Evolutionary conservation across 176 grass and related monocot species (phyloP).

Genomic region (Oryza australiensis): DNA sequence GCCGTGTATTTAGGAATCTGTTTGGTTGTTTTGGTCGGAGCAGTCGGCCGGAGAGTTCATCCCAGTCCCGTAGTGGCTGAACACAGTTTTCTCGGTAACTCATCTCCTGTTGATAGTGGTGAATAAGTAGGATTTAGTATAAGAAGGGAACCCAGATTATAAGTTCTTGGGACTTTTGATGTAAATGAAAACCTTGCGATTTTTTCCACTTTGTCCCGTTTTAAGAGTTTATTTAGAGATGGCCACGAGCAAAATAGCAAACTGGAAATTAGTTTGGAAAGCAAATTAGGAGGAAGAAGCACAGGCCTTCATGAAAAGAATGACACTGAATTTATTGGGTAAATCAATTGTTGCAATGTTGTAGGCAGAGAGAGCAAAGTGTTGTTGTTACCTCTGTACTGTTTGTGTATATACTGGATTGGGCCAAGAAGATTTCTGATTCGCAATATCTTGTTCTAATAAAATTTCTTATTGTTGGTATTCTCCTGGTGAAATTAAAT

Average conservation of each 20-base stretch:
- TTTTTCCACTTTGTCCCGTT: conserved; percentile 19
- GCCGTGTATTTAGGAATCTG: conserved; percentile 53
- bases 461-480: not conserved
- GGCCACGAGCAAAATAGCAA: conserved; percentile 42
- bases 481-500: not conserved
- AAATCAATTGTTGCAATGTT: conserved; percentile 30
- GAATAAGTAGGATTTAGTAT: conserved; percentile 56
- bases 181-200: conserved; percentile 47
- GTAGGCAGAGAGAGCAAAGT: conserved; percentile 26
- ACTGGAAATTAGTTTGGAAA: conserved; percentile 25
- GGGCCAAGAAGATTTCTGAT: conserved; percentile 24
- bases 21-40: conserved; percentile 51
- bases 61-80: conserved; percentile 44
- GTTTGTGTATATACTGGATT: conserved; percentile 48
- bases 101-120: conserved; percentile 39
- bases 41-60: conserved; percentile 40
- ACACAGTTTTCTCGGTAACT: conserved; percentile 38
- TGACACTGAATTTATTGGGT: conserved; percentile 19
- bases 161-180: conserved; percentile 44
- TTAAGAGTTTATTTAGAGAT: conserved; percentile 33
- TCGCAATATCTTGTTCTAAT: conserved; percentile 28
- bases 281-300: conserved; percentile 29
- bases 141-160: conserved; percentile 38
- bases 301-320: conserved; percentile 21
- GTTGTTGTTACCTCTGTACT: conserved; percentile 29